Evolutionary conservation across 1,284 basidiomycete genomes (phyloP).

Genomic region (Hypsizygus ulmarius): DNA sequence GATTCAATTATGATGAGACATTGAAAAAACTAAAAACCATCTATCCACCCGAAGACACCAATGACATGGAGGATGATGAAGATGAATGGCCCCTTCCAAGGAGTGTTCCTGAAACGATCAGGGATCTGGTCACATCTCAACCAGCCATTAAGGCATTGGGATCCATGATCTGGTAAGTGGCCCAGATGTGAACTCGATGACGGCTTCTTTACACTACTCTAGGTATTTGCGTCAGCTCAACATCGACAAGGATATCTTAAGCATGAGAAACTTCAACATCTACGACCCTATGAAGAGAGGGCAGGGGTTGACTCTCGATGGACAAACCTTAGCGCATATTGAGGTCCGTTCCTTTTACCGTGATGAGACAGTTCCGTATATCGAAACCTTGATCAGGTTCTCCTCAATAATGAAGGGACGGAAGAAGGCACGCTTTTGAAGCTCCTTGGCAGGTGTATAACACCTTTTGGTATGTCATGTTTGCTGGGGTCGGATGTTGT

Average conservation of each 20-base stretch:
- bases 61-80: constrained; percentile 48
- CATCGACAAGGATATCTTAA: constrained; percentile 90
- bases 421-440: constrained; percentile 86
- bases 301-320: constrained; percentile 82
- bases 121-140: constrained; percentile 63
- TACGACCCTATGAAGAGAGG: constrained; percentile 93
- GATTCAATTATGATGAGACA: constrained; percentile 73
- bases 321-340: constrained; percentile 90
- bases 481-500: not conserved
- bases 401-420: constrained; percentile 89
- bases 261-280: constrained; percentile 93
- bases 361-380: constrained; percentile 6
- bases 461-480: constrained; percentile 73
- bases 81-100: constrained; percentile 41
- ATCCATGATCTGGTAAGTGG: constrained; percentile 77
- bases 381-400: constrained; percentile 46
- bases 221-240: constrained; percentile 90
- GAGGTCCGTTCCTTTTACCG: constrained; percentile 52
- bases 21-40: constrained; percentile 68
- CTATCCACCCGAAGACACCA: constrained; percentile 53
- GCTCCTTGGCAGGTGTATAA: constrained; percentile 81
- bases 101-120: constrained; percentile 72
- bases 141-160: constrained; percentile 83
- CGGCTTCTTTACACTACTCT: not conserved
- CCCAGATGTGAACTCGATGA: not conserved